phyloP scores from a whole-genome alignment of 2,329 filamentous ascomycete species.

The Aspergillus niger region DNA sequence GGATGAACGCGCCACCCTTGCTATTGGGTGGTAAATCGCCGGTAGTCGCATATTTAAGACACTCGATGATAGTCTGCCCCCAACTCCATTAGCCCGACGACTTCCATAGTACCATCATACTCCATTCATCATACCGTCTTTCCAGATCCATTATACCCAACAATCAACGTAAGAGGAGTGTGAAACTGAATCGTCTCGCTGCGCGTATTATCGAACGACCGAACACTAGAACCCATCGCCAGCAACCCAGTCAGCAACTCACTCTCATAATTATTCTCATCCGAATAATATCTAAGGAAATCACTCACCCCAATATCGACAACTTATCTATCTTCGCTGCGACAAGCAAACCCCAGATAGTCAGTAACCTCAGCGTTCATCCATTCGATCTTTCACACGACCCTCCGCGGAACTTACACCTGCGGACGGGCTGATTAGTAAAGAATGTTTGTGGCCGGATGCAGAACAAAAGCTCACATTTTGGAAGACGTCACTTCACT shows the following conservation, averaged over 20 bases:
- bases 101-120: neutral
- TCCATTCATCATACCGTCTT: slow-evolving; percentile 65
- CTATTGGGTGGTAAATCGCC: slow-evolving; percentile 91
- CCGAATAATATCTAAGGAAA: no score
- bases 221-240: slow-evolving; percentile 53
- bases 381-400: neutral
- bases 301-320: slow-evolving; percentile 69
- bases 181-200: slow-evolving; percentile 84
- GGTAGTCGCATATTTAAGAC: slow-evolving; percentile 95
- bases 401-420: slow-evolving; percentile 32
- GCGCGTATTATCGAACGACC: slow-evolving; percentile 78
- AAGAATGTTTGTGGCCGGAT: no score
- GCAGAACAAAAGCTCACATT: slow-evolving; percentile 10
- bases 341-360: neutral
- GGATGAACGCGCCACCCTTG: slow-evolving; percentile 86
- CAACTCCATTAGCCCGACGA: slow-evolving; percentile 13
- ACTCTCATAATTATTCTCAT: neutral
- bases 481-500: neutral
- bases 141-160: slow-evolving; percentile 94
- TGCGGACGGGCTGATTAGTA: slow-evolving; percentile 9
- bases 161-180: slow-evolving; percentile 89
- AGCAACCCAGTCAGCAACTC: neutral
- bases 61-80: slow-evolving; percentile 87
- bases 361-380: neutral
- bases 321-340: slow-evolving; percentile 85